Evolutionary conservation across 2,329 filamentous ascomycete genomes (phyloP).

Genomic region (Apiospora aurea): DNA sequence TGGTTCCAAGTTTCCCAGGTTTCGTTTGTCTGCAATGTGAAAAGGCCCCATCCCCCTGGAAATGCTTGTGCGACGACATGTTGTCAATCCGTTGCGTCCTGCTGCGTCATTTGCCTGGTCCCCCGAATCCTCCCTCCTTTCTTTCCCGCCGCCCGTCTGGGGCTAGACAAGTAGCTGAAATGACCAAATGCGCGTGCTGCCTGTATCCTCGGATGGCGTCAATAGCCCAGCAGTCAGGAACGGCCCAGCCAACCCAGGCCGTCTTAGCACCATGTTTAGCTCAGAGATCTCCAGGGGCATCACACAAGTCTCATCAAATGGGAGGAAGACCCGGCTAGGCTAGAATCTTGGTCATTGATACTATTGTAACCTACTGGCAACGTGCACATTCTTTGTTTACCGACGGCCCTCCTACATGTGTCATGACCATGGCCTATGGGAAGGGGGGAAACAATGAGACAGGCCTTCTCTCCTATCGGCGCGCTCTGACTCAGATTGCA

Average conservation of each 20-base stretch:
- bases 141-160: not conserved
- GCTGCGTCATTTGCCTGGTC: slow-evolving; percentile 9
- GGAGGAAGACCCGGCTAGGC: not conserved
- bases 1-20: slow-evolving; percentile 10
- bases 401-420: not conserved
- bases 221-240: slow-evolving; percentile 13
- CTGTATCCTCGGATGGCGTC: not conserved
- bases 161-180: slow-evolving; percentile 5
- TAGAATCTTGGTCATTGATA: not conserved
- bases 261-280: not conserved
- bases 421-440: not conserved
- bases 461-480: not conserved
- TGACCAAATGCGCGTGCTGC: not conserved
- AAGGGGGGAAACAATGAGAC: not conserved
- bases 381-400: not conserved
- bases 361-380: slow-evolving; percentile 3
- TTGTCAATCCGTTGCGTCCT: not conserved
- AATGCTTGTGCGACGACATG: not conserved
- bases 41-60: not conserved
- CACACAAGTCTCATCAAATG: slow-evolving; percentile 3
- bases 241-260: not conserved
- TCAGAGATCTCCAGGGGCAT: slow-evolving; percentile 12
- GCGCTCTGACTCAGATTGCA: slow-evolving; percentile 14
- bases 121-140: not conserved
- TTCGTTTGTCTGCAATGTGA: slow-evolving; percentile 8